Conservation (phyloP, 179 eudicot genomes). For the Spinacia oleracea region DNA sequence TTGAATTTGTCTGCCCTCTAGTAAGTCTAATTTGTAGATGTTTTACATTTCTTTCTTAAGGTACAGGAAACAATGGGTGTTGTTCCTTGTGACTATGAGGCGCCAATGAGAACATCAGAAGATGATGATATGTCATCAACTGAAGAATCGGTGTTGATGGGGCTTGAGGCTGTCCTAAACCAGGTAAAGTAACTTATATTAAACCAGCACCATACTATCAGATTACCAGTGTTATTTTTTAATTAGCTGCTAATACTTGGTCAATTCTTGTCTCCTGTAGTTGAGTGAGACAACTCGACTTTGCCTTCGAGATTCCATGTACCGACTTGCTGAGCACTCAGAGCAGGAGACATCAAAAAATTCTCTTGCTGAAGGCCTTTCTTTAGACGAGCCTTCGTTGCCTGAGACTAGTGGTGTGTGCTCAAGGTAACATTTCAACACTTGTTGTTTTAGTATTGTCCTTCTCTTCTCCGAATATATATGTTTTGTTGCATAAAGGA, state of each 20-base stretch:
- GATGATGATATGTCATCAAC: conserved; percentile 39
- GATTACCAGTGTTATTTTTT: background rate
- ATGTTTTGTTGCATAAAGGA: too few relatives aligned
- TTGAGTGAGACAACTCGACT: conserved; percentile 56
- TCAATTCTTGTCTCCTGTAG: conserved; percentile 29
- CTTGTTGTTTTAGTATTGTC: background rate
- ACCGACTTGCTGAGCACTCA: conserved; percentile 75
- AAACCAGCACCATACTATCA: background rate
- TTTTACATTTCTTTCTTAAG: conserved; percentile 34
- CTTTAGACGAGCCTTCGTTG: conserved; percentile 30
- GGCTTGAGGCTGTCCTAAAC: conserved; percentile 49
- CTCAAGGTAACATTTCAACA: conserved; percentile 31
- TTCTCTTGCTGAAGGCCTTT: conserved; percentile 32
- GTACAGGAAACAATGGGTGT: conserved; percentile 34
- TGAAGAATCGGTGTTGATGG: conserved; percentile 58
- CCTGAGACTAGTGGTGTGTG: conserved; percentile 28
- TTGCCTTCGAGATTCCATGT: conserved; percentile 77
- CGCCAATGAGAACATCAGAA: conserved; percentile 17
- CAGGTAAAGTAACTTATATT: conserved; percentile 45
- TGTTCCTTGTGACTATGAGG: conserved; percentile 32
- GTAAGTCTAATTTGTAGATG: background rate
- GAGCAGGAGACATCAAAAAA: conserved; percentile 28
- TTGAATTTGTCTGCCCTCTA: background rate
- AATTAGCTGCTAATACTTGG: conserved; percentile 21
- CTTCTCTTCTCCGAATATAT: too few relatives aligned